Evolutionary conservation across 2,329 filamentous ascomycete species (phyloP), one percentile per base, ranked within the genome.

Genomic region (Neonectria punicea): DNA sequence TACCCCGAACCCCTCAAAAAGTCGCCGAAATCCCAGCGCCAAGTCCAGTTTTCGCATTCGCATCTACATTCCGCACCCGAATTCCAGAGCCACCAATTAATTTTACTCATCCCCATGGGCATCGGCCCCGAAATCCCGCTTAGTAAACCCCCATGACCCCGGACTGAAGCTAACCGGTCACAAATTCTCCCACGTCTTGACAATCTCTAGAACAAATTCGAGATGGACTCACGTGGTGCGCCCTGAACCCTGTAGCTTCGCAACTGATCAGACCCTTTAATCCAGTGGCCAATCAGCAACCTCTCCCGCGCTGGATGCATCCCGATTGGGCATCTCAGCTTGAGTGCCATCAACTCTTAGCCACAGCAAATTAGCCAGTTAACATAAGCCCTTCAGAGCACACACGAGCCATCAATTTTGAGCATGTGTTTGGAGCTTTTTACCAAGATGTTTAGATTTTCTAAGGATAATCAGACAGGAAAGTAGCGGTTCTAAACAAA

Each of bases 261-360:
- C 14, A 9, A 16, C 6, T n/a, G 22, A 28, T 49, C 22, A 16
- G 22, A 49, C 22, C 36, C 22, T 22, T 5, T 20, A 20, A 51
- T 7, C 30, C n/a, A 7, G 4, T 22, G 18, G 28, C 49, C 28
- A 51, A 51, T 51, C 49, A 51, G 28, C 49, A 51, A 2, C 30
- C 28, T 8, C 18, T 3, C n/a, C 5, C 16, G 3, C 2, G 3
- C 9, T 34, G 10, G 13, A 51, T 10, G 49, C 49, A 34, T 51
- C 49, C 49, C 30, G 11, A 51, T 51, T 34, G 30, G 49, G 49
- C 22, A 51, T 51, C n/a, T 51, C n/a, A 20, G n/a, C 16, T 51
- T 43, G 16, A 43, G 30, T n/a, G n/a, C 4, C 22, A 30, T 32
- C 46, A 11, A 50, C 46, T 13, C 14, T 3, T 2, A n/a, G 18